Percentiles rank a stretch among this genome's conserved stretches.
Conservation (phyloP, 768 basidiomycete genomes). For the Paxillus ammoniavirescens region DNA sequence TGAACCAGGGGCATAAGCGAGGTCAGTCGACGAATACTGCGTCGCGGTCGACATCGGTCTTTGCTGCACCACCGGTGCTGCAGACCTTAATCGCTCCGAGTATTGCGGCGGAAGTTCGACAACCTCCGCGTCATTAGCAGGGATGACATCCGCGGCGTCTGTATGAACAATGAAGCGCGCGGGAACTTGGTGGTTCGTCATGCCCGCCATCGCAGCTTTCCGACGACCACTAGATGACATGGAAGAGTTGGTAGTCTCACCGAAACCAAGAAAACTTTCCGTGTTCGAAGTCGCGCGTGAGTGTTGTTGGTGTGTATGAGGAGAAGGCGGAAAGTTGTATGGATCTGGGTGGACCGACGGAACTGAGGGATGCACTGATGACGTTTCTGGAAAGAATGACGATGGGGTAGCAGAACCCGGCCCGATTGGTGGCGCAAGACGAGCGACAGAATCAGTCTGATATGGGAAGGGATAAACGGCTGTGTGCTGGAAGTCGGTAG, state of each 20-base stretch:
- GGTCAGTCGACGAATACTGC: constrained; percentile 3
- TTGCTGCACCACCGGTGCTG: neutral
- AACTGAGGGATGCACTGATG: constrained; percentile 6
- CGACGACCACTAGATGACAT: constrained; percentile 42
- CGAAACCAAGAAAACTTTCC: constrained; percentile 16
- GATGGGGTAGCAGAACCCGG: constrained; percentile 1
- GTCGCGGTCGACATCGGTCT: constrained; percentile 16
- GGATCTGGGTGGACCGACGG: neutral
- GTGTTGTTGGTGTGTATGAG: constrained; percentile 5
- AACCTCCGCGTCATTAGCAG: constrained; percentile 47
- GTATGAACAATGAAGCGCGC: constrained; percentile 67
- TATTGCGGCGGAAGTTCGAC: constrained; percentile 81
- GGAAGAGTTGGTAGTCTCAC: constrained; percentile 20
- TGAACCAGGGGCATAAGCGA: constrained; percentile 13
- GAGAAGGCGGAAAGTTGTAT: neutral
- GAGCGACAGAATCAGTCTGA: constrained; percentile 20
- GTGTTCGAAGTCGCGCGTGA: constrained; percentile 20
- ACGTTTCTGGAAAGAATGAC: constrained; percentile 4
- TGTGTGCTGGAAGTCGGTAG: constrained; percentile 30
- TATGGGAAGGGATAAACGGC: constrained; percentile 35
- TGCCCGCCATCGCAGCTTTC: constrained; percentile 57
- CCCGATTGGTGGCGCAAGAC: constrained; percentile 11
- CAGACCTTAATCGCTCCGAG: constrained; percentile 44
- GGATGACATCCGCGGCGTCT: constrained; percentile 58
- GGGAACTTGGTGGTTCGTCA: constrained; percentile 36